phyloP scores from a whole-genome alignment of 257 asterid genomes.

The Solanum acaule region DNA sequence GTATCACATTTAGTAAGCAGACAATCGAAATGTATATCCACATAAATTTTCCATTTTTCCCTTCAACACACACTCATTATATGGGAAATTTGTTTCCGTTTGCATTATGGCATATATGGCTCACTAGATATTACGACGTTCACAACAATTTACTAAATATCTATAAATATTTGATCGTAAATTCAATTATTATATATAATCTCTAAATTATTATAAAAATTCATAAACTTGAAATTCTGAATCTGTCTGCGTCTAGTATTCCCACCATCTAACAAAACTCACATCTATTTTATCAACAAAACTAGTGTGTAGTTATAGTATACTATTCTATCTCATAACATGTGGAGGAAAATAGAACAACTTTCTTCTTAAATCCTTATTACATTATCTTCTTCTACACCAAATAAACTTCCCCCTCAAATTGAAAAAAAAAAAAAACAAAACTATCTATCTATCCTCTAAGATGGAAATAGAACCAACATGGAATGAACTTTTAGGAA shows the following conservation, averaged over 20 bases:
- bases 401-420: not conserved
- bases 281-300: not conserved
- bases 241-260: rapidly evolving
- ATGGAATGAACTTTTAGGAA: slow-evolving; percentile 59
- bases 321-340: not conserved
- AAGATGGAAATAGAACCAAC: slow-evolving; percentile 13
- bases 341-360: not conserved
- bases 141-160: too few relatives aligned
- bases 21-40: not conserved
- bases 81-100: not conserved
- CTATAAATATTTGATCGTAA: not conserved
- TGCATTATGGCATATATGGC: not conserved
- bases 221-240: not conserved
- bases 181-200: not conserved
- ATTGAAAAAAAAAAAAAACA: not conserved
- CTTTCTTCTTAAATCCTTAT: not conserved
- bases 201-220: not conserved
- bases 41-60: not conserved
- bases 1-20: not conserved
- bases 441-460: not conserved
- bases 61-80: not conserved
- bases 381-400: not conserved
- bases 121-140: too few relatives aligned
- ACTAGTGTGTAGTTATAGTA: not conserved
- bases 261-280: not conserved